phyloP scores from a whole-genome alignment of 441 rosid genomes.

The Mallotus japonicus region DNA sequence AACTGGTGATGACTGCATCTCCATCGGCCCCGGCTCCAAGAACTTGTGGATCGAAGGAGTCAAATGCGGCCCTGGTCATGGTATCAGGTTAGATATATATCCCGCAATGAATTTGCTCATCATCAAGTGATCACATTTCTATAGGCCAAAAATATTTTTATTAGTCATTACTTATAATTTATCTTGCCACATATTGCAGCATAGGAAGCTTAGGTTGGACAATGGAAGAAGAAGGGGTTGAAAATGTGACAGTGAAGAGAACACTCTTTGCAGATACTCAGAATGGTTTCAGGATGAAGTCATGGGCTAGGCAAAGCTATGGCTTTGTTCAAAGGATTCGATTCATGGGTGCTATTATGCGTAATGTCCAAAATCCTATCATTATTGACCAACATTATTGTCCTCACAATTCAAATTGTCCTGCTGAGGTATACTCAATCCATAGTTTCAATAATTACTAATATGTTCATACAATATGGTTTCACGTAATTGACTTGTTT shows the following conservation, averaged over 20 bases:
- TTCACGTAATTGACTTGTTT: too few species aligned
- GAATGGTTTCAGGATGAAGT: slow-evolving; percentile 19
- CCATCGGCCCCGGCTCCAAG: slow-evolving; percentile 17
- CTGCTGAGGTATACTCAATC: not conserved
- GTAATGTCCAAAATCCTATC: slow-evolving; percentile 15
- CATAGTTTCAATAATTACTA: too few species aligned
- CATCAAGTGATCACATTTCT: not conserved
- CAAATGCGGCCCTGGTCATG: slow-evolving; percentile 20
- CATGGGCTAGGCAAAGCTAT: slow-evolving; percentile 15
- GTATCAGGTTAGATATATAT: slow-evolving; percentile 13
- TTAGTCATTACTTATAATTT: not conserved
- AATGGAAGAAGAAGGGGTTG: not conserved
- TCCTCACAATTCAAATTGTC: slow-evolving; percentile 17
- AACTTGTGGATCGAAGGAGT: slow-evolving; percentile 4
- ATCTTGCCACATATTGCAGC: not conserved
- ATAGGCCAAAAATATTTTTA: not conserved
- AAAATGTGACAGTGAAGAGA: slow-evolving; percentile 13
- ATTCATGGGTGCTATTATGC: slow-evolving; percentile 2
- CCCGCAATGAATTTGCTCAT: not conserved
- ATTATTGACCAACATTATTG: slow-evolving; percentile 21
- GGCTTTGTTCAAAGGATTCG: slow-evolving; percentile 9
- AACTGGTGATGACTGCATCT: slow-evolving; percentile 24
- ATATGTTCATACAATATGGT: too few species aligned
- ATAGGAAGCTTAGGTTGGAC: slow-evolving; percentile 17
- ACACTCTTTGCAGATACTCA: not conserved